Conservation (phyloP, 495 filamentous ascomycete genomes). For the Penicillium canescens region DNA sequence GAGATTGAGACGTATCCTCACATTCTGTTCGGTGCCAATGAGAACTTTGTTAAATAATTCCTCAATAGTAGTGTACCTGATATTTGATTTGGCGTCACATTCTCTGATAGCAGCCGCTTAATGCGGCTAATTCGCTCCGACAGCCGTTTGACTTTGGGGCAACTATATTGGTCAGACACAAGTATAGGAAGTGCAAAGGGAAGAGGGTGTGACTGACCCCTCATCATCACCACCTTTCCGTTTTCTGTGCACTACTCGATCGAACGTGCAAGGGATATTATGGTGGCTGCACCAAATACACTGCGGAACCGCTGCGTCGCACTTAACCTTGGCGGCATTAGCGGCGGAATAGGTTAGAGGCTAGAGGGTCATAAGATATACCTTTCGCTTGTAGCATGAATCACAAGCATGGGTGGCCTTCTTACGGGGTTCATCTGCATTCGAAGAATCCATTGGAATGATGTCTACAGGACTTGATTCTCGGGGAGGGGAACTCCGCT, state of each 20-base stretch:
- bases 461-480: slow-evolving; percentile 4
- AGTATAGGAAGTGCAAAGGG: background rate
- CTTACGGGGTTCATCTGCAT: slow-evolving; percentile 15
- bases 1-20: slow-evolving; percentile 7
- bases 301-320: slow-evolving; percentile 40
- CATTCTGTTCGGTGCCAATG: background rate
- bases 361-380: slow-evolving; percentile 4
- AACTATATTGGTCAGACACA: slow-evolving; percentile 13
- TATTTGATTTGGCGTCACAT: slow-evolving; percentile 20
- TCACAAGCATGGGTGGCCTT: slow-evolving; percentile 49
- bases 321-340: slow-evolving; percentile 46
- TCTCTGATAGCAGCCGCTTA: slow-evolving; percentile 38
- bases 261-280: slow-evolving; percentile 48
- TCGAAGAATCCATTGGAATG: slow-evolving; percentile 13
- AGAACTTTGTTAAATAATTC: background rate
- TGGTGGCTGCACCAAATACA: slow-evolving; percentile 59
- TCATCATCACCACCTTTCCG: slow-evolving; percentile 27
- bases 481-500: slow-evolving; percentile 5
- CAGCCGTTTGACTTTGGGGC: slow-evolving; percentile 28
- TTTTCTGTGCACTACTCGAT: slow-evolving; percentile 36
- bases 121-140: slow-evolving; percentile 44
- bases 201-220: slow-evolving; percentile 15
- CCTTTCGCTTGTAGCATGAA: slow-evolving; percentile 52
- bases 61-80: slow-evolving; percentile 17
- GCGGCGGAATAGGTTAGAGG: background rate